Base-by-base conservation (phyloP, 345 rosid species). In the Gossypium turneri region DNA sequence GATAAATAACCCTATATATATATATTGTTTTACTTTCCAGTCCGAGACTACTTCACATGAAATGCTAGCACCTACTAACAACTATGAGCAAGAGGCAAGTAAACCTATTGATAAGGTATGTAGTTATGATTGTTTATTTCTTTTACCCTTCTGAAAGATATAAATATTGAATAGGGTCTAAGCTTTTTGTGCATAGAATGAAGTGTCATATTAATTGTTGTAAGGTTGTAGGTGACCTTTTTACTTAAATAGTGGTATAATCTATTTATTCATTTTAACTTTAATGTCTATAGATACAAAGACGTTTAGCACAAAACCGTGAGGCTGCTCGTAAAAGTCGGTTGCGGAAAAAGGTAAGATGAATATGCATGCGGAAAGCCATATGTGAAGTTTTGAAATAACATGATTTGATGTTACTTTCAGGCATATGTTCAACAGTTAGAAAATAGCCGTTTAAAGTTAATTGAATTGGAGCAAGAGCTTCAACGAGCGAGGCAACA, bases 301-400 rank as follows among this genome's bases (percentile, higher is more conserved):
- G 98, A 81, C 90, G 98, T 67, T 96, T 92, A 41, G 98, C 98
- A 19, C 98, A 92, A 78, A 94, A 94, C 53, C 96, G 98, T 2
- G 98, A 92, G 85, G 98, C 98, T 84, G 98, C 98, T 63, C 91
- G 97, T 74, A 94, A 94, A 81, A 91, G 98, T 78, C 97, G 98
- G 57, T 64, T 94, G 79, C 86, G 98, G 79, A 94, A 94, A 80
- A 94, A 94, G 89, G 98, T 94, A 80, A 7, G 56, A 70, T 50
- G 67, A 16, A 68, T 62, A 19, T 53, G 66, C 7, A 15, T 24
- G 29, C 11, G 34, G 24, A 68, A 25, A 57, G 59, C 25, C 20
- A 58, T 22, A 20, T 51, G 56, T 25, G 51, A 59, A 20, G 44
- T 75, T 48, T 13, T 25, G 57, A 51, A 27, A 53, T 79, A 44